Conservation (phyloP, 176 grass and related monocot species). For the Avena eriantha region DNA sequence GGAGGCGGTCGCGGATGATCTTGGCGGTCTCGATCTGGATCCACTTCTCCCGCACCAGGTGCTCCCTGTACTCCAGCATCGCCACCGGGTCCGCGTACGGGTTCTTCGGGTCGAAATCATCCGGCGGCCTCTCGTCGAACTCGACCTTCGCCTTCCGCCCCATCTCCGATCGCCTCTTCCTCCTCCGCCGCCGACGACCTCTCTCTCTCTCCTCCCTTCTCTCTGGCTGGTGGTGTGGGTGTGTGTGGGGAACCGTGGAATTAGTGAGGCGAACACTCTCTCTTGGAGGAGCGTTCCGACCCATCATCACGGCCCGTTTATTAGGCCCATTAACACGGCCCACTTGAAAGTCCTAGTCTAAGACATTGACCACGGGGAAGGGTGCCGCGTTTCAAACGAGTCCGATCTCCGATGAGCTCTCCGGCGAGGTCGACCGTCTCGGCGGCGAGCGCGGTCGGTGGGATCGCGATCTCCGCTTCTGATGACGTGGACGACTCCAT, state of each 20-base stretch:
- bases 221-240: background rate
- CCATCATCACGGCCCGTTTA: background rate
- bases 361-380: background rate
- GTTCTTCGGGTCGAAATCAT: conserved; percentile 86
- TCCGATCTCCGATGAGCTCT: conserved; percentile 66
- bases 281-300: background rate
- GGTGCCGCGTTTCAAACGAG: background rate
- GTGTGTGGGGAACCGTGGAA: background rate
- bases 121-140: conserved; percentile 92
- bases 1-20: conserved; percentile 93
- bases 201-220: background rate
- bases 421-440: conserved; percentile 87
- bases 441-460: conserved; percentile 60
- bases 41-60: conserved; percentile 98
- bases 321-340: background rate
- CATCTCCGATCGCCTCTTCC: conserved; percentile 50
- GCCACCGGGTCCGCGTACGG: conserved; percentile 94
- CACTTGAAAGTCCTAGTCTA: background rate
- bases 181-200: conserved; percentile 31
- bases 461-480: conserved; percentile 24
- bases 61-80: conserved; percentile 93
- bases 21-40: conserved; percentile 99
- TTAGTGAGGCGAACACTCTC: background rate
- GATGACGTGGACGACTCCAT: conserved; percentile 63
- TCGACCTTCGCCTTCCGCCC: conserved; percentile 94